Evolutionary conservation across 345 rosid genomes (phyloP).

Genomic region (Salix dunnii): DNA sequence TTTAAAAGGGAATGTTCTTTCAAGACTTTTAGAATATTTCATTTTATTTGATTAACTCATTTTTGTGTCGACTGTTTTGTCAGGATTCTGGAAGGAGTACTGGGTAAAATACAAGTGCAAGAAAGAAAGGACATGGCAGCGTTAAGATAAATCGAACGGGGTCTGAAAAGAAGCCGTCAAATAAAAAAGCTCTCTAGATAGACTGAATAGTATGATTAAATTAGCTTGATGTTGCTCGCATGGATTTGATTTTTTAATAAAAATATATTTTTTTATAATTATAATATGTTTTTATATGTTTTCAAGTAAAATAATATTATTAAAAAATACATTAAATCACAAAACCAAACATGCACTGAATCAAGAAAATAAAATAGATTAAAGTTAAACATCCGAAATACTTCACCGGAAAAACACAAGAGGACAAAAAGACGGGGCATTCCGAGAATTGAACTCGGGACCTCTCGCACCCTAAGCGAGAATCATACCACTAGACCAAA

Average conservation of each 20-base stretch:
- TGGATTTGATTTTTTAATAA: too few species aligned
- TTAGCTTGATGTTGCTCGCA: neutral
- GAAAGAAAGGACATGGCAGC: neutral
- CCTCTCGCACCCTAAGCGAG: constrained; percentile 94
- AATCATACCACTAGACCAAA: constrained; percentile 95
- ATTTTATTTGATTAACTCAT: neutral
- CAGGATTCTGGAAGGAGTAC: neutral
- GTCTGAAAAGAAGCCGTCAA: neutral
- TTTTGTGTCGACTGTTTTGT: too few species aligned
- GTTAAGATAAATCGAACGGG: too few species aligned
- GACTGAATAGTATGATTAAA: neutral
- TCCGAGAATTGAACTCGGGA: constrained; percentile 84
- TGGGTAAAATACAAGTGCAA: neutral
- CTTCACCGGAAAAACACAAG: too few species aligned
- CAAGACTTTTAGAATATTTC: neutral
- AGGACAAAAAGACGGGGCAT: constrained; percentile 29
- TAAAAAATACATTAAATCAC: too few species aligned
- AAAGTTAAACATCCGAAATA: too few species aligned
- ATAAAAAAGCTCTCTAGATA: neutral
- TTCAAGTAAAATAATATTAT: too few species aligned
- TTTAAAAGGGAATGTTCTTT: neutral
- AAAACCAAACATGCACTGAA: too few species aligned
- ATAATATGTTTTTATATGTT: too few species aligned
- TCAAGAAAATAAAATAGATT: too few species aligned
- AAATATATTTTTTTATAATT: too few species aligned